Evolutionary conservation across 1,284 basidiomycete genomes (phyloP).

Genomic region (Moniliella sp.): DNA sequence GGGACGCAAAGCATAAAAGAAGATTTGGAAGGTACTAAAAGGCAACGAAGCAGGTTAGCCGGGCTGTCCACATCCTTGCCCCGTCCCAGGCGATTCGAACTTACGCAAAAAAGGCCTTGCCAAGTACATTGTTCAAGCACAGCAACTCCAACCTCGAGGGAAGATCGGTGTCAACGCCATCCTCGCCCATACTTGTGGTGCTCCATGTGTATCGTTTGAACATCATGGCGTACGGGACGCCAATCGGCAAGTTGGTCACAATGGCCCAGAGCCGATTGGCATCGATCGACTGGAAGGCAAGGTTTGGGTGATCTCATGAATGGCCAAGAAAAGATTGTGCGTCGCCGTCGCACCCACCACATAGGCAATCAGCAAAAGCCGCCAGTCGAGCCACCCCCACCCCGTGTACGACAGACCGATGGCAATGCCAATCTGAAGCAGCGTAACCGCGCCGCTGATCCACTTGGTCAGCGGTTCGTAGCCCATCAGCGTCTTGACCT

Average conservation of each 20-base stretch:
- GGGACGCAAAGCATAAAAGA: constrained; percentile 90
- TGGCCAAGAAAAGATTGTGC: constrained; percentile 88
- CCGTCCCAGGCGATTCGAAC: not conserved
- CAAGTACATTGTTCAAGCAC: constrained; percentile 75
- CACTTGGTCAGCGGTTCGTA: constrained; percentile 74
- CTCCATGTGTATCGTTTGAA: constrained; percentile 82
- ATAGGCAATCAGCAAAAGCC: constrained; percentile 61
- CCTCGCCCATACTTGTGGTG: constrained; percentile 77
- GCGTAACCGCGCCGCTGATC: constrained; percentile 56
- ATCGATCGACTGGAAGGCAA: constrained; percentile 64
- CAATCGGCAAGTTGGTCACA: constrained; percentile 74
- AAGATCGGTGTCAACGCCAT: constrained; percentile 82
- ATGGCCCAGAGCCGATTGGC: constrained; percentile 73
- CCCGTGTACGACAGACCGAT: constrained; percentile 41
- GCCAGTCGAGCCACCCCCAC: constrained; percentile 47
- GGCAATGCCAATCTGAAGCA: constrained; percentile 52
- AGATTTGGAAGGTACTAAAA: constrained; percentile 62
- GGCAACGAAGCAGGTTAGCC: not conserved
- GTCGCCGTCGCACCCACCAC: constrained; percentile 76
- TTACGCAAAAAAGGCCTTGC: constrained; percentile 78
- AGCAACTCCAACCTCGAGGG: constrained; percentile 67
- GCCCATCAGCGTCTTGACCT: constrained; percentile 85
- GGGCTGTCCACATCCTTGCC: not conserved
- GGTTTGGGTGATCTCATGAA: constrained; percentile 97
- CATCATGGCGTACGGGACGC: constrained; percentile 76